Percentiles rank a stretch among this genome's conserved stretches.
phyloP scores from a whole-genome alignment of 176 grass and related monocot species.

The Oryza coarctata region DNA sequence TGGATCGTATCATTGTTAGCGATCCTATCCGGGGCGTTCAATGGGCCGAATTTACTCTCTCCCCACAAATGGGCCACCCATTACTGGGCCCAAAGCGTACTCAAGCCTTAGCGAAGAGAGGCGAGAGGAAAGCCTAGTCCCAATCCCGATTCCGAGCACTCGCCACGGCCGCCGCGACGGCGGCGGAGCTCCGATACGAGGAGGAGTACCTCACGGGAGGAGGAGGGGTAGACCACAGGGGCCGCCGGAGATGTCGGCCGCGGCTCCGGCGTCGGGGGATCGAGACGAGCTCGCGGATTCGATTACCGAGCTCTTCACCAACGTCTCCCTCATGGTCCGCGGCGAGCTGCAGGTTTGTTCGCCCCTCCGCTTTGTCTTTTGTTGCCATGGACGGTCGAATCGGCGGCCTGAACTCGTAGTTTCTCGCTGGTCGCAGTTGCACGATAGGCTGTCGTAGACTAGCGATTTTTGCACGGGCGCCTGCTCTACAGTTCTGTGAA shows the following conservation, averaged over 20 bases:
- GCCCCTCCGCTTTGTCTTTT: neutral
- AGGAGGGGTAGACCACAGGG: too few relatives aligned
- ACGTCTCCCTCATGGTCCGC: constrained; percentile 81
- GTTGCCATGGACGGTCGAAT: neutral
- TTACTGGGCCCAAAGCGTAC: too few relatives aligned
- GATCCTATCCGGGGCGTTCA: too few relatives aligned
- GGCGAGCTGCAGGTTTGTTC: constrained; percentile 78
- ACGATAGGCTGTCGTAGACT: too few relatives aligned
- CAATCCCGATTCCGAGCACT: neutral
- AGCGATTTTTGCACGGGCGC: neutral
- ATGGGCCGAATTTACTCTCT: too few relatives aligned
- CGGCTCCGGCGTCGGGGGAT: constrained; percentile 16
- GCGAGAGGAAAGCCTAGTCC: too few relatives aligned
- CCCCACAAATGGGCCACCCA: too few relatives aligned
- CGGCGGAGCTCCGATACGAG: neutral
- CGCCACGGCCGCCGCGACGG: neutral
- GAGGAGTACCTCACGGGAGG: neutral
- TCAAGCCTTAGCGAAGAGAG: too few relatives aligned
- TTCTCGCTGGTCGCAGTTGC: neutral
- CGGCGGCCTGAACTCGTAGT: neutral
- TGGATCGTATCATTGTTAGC: too few relatives aligned
- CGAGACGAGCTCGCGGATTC: constrained; percentile 71
- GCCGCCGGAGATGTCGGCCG: constrained; percentile 44
- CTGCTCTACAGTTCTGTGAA: neutral
- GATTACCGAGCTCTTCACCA: constrained; percentile 70